Evolutionary conservation across 805 yeast genomes (phyloP).

Genomic region (Sugiyamaella marilandica): DNA sequence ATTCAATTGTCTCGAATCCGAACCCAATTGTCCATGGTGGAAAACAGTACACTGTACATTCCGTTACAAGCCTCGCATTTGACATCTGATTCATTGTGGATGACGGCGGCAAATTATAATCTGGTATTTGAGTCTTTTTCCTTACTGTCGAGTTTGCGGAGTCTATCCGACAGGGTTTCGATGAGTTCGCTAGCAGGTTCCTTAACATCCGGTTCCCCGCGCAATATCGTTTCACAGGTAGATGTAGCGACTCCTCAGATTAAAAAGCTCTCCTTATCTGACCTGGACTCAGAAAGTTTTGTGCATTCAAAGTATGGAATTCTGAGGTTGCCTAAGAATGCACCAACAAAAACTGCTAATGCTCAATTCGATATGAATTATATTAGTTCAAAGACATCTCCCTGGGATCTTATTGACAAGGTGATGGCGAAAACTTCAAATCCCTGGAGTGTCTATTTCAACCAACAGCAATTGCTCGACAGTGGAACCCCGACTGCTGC

Average conservation of each 20-base stretch:
- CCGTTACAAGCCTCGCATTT: constrained; percentile 43
- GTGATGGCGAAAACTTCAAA: background rate
- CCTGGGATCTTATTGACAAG: constrained; percentile 6
- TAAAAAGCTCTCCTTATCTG: background rate
- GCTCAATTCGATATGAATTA: background rate
- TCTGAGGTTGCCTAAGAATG: background rate
- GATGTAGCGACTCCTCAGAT: background rate
- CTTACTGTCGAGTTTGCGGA: constrained; percentile 38
- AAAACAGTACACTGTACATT: constrained; percentile 48
- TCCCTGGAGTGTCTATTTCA: constrained; percentile 11
- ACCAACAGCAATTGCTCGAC: constrained; percentile 9
- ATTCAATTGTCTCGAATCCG: constrained; percentile 40
- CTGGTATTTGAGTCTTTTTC: constrained; percentile 45
- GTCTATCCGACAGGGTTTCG: constrained; percentile 24
- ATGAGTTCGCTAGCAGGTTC: constrained; percentile 45
- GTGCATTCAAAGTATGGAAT: background rate
- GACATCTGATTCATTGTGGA: constrained; percentile 40
- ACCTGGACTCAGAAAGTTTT: background rate
- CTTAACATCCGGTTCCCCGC: constrained; percentile 38
- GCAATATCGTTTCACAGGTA: constrained; percentile 43
- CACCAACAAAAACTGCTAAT: background rate
- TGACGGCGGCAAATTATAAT: constrained; percentile 36
- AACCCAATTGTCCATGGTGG: constrained; percentile 43
- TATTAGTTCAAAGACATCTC: background rate
- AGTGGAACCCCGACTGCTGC: constrained; percentile 16